Base-by-base conservation (phyloP, 2,329 filamentous ascomycete species). In the Arthrobotrys sinensis region DNA sequence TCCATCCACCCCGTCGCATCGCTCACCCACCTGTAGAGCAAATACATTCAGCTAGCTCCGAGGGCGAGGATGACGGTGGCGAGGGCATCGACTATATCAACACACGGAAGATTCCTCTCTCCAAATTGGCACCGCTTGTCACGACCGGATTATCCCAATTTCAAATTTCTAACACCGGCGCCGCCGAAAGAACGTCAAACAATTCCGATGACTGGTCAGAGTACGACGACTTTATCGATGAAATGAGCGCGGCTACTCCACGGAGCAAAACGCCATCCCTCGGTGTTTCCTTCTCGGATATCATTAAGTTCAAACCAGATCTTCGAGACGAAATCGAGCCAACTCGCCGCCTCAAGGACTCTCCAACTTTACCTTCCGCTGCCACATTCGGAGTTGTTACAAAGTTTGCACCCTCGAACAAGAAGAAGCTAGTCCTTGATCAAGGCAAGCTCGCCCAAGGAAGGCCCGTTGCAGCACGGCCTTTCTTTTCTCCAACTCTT, bases 361-460 rank as follows among this genome's bases (percentile, higher is more conserved):
- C 73, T 6, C 73, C 73, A 71, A 77, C 73, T 7, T 48, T 77
- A 11, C 73, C 73, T n/a, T 77, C 73, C 1, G 62, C 60, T n/a
- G 60, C 73, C 8, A 77, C 66, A 7, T 77, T 77, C 21, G 73
- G 73, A 19, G 66, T 63, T 32, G 66, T 77, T 24, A 77, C 73
- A 7, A 77, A 60, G 12, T 71, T 77, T 32, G 65, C 73, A 7
- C 57, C 73, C 28, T 77, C 73, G 12, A 77, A 77, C 16, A 77
- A 77, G 36, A 77, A 77, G 66, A 77, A 71, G 34, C 40, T 77
- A 24, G 62, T 77, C 12, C 73, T 77, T n/a, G 73, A 77, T 28
- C 66, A 71, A 53, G 73, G 73, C 7, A 77, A 77, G 28, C 32
- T 77, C 4, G 36, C 66, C 3, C 60, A 66, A 36, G 73, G 60